Evolutionary conservation across 805 yeast species (phyloP), one percentile per base, ranked within the genome.

Genomic region (Kodamaea laetipori): DNA sequence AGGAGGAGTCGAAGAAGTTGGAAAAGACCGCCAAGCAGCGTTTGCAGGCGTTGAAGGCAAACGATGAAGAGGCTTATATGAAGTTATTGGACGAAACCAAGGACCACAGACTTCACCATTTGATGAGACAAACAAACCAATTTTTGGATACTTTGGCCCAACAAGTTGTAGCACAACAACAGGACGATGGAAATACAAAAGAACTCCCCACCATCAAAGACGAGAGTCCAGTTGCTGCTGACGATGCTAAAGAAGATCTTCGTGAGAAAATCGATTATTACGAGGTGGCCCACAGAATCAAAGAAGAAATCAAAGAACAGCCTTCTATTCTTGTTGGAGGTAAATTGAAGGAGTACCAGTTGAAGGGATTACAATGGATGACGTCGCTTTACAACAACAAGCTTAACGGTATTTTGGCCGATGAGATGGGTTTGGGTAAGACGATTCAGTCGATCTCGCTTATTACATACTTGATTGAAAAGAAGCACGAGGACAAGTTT

Each of bases 21-120:
- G 94, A 86, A 63, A 81, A 79, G 60, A 86, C 82, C 21, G 95
- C 95, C n/a, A 86, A 83, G 58, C 90, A 85, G 60, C 84, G 95
- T 78, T 77, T 86, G 65, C 90, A 84, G 57, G 94, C 94, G 21
- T 78, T 86, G 72, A 85, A 84, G 63, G 86, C 90, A 12, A 86
- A 86, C 61, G 95, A 86, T 69, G 95, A 86, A 64, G 95, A 86
- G 59, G 94, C 94, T 2, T 86, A 86, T 68, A 77, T 86, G 61
- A 86, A 86, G 58, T 76, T 86, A 57, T 74, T 86, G 61, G 94
- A 86, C 61, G 90, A 86, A 64, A 86, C 95, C 3, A 86, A 86
- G 61, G 95, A 86, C 67, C 86, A 88, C 32, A 80, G 95, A 77
- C 83, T 86, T 54, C 86, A 94, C 1, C 95, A 86, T 64, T 73